A percentile compares a stretch with the other conserved stretches of the same genome.
Conservation (phyloP, 1,284 basidiomycete species). For the Marasmius sp. region DNA sequence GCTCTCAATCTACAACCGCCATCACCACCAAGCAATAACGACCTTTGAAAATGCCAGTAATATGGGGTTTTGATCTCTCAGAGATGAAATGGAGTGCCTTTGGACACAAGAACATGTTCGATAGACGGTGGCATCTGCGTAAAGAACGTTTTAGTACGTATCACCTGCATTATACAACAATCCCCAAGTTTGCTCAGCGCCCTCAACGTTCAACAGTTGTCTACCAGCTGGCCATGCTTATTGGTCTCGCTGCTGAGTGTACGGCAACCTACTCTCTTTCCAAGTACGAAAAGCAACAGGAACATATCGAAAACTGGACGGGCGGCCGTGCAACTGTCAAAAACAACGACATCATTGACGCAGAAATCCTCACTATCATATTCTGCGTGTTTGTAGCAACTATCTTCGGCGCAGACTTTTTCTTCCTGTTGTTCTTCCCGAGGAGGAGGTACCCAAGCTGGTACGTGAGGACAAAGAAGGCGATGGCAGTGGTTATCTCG, state of each 20-base stretch:
- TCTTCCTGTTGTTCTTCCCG: slow-evolving; percentile 34
- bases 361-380: slow-evolving; percentile 29
- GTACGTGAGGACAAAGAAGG: slow-evolving; percentile 24
- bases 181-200: neutral
- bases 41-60: neutral
- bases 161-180: neutral
- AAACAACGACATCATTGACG: slow-evolving; percentile 29
- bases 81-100: slow-evolving; percentile 31
- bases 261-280: slow-evolving; percentile 32
- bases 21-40: too few species aligned
- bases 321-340: slow-evolving; percentile 20
- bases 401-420: slow-evolving; percentile 33
- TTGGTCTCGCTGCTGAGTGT: slow-evolving; percentile 32
- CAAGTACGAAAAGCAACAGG: slow-evolving; percentile 30
- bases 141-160: slow-evolving; percentile 29
- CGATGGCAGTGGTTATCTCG: slow-evolving; percentile 23
- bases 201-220: slow-evolving; percentile 2
- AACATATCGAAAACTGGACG: slow-evolving; percentile 22
- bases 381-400: slow-evolving; percentile 33
- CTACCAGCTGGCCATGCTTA: slow-evolving; percentile 30
- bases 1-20: too few species aligned
- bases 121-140: slow-evolving; percentile 28
- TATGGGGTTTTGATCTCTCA: slow-evolving; percentile 9
- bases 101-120: slow-evolving; percentile 27
- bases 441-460: slow-evolving; percentile 27